These are phyloP conservation scores for Uncinocarpus reesii DNA, from an alignment of 2,329 filamentous ascomycete species.

Conservation along the genomic window DNA sequence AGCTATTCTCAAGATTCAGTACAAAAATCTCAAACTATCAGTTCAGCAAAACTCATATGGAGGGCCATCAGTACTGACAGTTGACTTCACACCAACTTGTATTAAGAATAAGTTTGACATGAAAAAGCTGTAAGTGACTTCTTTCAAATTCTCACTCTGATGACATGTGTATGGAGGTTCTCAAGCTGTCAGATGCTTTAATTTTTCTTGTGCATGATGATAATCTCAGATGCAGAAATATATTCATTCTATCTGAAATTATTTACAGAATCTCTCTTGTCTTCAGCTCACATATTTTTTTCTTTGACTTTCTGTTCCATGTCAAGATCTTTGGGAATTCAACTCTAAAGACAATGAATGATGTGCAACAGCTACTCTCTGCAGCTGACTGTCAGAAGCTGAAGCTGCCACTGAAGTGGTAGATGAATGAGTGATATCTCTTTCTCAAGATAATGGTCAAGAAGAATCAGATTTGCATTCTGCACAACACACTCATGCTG, in stretches of 20 bases:
- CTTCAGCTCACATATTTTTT: constrained; percentile 29
- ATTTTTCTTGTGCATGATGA: constrained; percentile 7
- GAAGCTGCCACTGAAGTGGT: too few species aligned
- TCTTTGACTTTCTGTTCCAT: constrained; percentile 26
- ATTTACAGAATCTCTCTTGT: constrained; percentile 31
- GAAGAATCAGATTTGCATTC: constrained; percentile 16
- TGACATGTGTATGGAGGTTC: background rate
- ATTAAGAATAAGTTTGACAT: constrained; percentile 21
- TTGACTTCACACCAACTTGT: constrained; percentile 15
- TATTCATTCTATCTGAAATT: constrained; percentile 28
- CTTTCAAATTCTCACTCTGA: background rate
- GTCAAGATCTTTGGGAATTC: constrained; percentile 19
- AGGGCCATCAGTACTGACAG: constrained; percentile 17
- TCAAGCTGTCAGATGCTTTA: constrained; percentile 5
- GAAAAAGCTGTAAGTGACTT: constrained; percentile 18
- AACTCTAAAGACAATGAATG: constrained; percentile 20
- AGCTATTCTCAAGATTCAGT: constrained; percentile 18
- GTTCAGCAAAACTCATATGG: constrained; percentile 19
- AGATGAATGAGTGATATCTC: constrained; percentile 21
- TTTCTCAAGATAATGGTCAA: constrained; percentile 19
- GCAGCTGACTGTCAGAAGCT: constrained; percentile 18
- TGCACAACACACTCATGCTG: constrained; percentile 16
- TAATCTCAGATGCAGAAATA: constrained; percentile 21
- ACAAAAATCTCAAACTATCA: constrained; percentile 19
- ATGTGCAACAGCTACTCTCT: constrained; percentile 19